These are phyloP conservation scores for Hypoxylon sp. DNA, from an alignment of 2,329 filamentous ascomycete genomes.

Conservation along the genomic window DNA sequence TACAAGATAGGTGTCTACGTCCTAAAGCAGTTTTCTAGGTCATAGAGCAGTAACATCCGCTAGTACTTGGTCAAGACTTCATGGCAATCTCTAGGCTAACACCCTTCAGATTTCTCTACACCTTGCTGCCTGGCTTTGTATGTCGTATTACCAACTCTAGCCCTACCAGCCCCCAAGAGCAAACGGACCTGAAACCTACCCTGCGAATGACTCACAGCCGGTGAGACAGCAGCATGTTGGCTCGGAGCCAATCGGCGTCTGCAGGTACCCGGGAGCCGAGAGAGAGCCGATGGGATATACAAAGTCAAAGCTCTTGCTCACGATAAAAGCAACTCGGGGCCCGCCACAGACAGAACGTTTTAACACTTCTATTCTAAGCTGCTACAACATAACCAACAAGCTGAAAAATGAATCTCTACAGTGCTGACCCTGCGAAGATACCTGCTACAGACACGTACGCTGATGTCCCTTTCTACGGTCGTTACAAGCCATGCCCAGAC, in stretches of 20 bases:
- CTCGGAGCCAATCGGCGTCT: neutral
- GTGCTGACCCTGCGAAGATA: constrained; percentile 52
- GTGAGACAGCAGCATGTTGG: neutral
- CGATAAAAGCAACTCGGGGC: neutral
- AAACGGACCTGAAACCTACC: neutral
- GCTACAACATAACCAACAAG: neutral
- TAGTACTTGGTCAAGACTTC: no score
- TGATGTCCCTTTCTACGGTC: constrained; percentile 53
- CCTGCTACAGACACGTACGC: constrained; percentile 52
- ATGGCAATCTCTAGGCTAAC: no score
- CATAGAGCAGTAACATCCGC: no score
- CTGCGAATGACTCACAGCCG: neutral
- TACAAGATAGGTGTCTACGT: no score
- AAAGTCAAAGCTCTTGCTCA: neutral
- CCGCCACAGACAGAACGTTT: neutral
- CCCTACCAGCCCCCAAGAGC: neutral
- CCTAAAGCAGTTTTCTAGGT: no score
- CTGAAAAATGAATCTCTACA: constrained; percentile 48
- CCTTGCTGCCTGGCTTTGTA: neutral
- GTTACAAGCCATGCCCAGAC: constrained; percentile 45
- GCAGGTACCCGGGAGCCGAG: neutral
- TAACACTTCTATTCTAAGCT: neutral
- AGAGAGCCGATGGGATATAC: neutral
- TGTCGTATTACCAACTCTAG: neutral
- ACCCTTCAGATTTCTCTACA: neutral